Percentiles rank a stretch among this genome's conserved stretches.
Conservation (phyloP, 2,329 filamentous ascomycete genomes). For the Plenodomus tracheiphilus region DNA sequence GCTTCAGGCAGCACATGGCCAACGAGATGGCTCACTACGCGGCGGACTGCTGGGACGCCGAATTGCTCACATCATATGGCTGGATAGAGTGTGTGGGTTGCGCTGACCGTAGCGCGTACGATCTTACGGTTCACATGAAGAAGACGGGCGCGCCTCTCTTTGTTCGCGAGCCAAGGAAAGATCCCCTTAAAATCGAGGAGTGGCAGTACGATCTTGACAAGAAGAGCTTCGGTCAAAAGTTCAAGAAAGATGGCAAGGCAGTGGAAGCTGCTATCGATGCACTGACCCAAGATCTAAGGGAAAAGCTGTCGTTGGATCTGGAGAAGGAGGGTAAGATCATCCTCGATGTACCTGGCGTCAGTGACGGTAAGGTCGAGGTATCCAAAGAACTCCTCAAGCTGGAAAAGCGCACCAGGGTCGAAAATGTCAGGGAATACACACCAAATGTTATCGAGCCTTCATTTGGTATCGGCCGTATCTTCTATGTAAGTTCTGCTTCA, state of each 20-base stretch:
- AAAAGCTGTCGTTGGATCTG: slow-evolving; percentile 76
- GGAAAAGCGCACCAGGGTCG: slow-evolving; percentile 78
- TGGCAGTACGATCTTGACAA: slow-evolving; percentile 87
- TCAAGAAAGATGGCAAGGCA: slow-evolving; percentile 86
- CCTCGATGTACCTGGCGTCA: slow-evolving; percentile 70
- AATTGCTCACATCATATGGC: slow-evolving; percentile 86
- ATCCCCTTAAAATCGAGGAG: slow-evolving; percentile 80
- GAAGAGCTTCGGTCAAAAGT: slow-evolving; percentile 93
- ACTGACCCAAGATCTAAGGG: slow-evolving; percentile 78
- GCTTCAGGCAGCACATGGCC: slow-evolving; percentile 96
- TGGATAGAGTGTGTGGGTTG: slow-evolving; percentile 99
- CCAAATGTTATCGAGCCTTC: slow-evolving; percentile 97
- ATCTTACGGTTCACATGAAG: slow-evolving; percentile 88
- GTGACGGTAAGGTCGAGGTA: slow-evolving; percentile 76
- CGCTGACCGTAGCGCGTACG: slow-evolving; percentile 93
- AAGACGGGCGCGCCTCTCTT: slow-evolving; percentile 85
- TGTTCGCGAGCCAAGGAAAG: slow-evolving; percentile 78
- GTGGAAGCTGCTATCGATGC: slow-evolving; percentile 79
- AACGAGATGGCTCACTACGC: slow-evolving; percentile 94
- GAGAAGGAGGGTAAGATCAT: slow-evolving; percentile 73
- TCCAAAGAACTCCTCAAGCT: slow-evolving; percentile 79
- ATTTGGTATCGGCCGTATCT: slow-evolving; percentile 92
- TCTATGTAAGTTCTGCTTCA: slow-evolving; percentile 62
- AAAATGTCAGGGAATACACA: slow-evolving; percentile 87
- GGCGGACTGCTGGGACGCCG: slow-evolving; percentile 96